Conservation (phyloP, 1,139 yeast species). For the Nakaseomyces delphensis region DNA sequence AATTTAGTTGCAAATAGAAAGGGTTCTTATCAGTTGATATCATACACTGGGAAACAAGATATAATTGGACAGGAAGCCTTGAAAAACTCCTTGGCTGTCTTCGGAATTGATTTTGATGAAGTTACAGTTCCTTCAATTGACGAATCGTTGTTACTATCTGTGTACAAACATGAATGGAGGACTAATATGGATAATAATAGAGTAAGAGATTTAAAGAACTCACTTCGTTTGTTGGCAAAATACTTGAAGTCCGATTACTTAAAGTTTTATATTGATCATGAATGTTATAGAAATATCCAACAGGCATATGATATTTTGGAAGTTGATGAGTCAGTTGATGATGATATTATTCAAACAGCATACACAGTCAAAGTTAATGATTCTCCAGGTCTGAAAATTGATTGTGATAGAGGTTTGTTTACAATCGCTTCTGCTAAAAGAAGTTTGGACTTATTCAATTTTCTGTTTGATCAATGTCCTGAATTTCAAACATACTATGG, state of each 20-base stretch:
- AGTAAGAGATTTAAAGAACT: conserved; percentile 33
- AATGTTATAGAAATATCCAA: conserved; percentile 41
- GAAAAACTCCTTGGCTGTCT: conserved; percentile 41
- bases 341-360: conserved; percentile 66
- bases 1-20: conserved; percentile 40
- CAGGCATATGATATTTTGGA: conserved; percentile 58
- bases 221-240: conserved; percentile 39
- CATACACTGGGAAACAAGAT: conserved; percentile 52
- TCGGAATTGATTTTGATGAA: conserved; percentile 41
- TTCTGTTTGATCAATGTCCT: conserved; percentile 28
- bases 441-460: conserved; percentile 35
- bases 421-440: conserved; percentile 50
- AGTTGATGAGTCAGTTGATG: conserved; percentile 60
- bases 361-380: conserved; percentile 55
- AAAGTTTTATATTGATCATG: conserved; percentile 42
- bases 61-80: conserved; percentile 57
- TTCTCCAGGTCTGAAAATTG: conserved; percentile 30
- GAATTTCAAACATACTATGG: conserved; percentile 27
- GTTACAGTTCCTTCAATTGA: conserved; percentile 23
- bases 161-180: conserved; percentile 37
- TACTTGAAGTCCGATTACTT: conserved; percentile 40
- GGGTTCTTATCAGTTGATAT: conserved; percentile 40
- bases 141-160: conserved; percentile 41
- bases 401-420: conserved; percentile 43
- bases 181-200: conserved; percentile 26